Base-by-base conservation (phyloP, 352 stramenopile species). In the Globisporangium echinulatum region DNA sequence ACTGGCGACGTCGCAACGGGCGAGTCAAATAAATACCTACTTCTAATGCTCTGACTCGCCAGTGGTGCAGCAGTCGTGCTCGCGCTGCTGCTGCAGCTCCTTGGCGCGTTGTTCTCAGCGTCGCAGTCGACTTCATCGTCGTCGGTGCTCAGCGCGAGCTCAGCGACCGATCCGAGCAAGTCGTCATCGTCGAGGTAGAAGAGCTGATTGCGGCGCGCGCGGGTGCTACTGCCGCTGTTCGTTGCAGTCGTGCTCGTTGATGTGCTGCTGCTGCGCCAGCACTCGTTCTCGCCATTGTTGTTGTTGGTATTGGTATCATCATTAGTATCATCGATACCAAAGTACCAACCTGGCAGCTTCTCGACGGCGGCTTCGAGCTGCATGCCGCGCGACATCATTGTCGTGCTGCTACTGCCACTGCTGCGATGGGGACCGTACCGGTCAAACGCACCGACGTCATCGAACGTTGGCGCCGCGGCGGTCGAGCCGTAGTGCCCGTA, bases 341-440 rank as follows among this genome's bases (percentile, higher is more conserved):
- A 89, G 60, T 85, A 88, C 77, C 77, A 88, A 37, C 75, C 66
- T 1, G 81, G 77, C 33, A 91, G 63, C 63, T 70, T 79, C 50
- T 91, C 81, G 11, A 91, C 75, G 9, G 71, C 82, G 9, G 72
- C 79, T 56, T 91, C 82, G 53, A 91, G 77, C 58, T 88, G 75
- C 53, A 72, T 69, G 50, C 79, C 79, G 46, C 82, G 79, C 8
- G 79, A 86, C 38, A 76, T 64, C 17, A 36, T 38, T 15, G 43
- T 15, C 7, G 71, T 36, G 10, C 47, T 48, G 49, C 19, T 37
- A 71, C 38, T 17, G 61, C 39, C 39, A 49, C 53, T 50, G 56
- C 49, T 49, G 38, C 25, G 43, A 7, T 7, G 10, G 15, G 33
- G 7, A 11, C 15, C 15, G 11, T 14, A 11, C 9, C 15, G 33